Percentiles rank a stretch among this genome's conserved stretches.
phyloP scores from a whole-genome alignment of 169 alveolate genomes.

The Plasmodium knowlesi region DNA sequence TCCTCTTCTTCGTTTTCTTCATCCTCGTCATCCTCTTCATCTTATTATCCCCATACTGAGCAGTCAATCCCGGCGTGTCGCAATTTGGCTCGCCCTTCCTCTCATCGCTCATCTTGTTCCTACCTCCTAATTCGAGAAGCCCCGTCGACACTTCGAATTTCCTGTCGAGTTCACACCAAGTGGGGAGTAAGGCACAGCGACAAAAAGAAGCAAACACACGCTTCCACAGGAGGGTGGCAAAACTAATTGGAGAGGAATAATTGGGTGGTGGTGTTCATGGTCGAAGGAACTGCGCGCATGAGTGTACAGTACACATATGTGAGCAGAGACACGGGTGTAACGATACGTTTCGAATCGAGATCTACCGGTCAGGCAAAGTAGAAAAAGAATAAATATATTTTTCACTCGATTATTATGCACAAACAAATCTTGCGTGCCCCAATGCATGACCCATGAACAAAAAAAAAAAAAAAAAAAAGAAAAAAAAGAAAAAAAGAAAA shows the following conservation, averaged over 20 bases:
- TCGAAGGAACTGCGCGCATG: background rate
- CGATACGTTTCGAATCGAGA: background rate
- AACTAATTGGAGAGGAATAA: background rate
- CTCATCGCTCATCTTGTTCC: background rate
- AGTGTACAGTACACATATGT: background rate
- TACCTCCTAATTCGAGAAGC: background rate
- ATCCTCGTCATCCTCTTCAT: background rate
- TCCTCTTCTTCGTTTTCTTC: slow-evolving; percentile 11
- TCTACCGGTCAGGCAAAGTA: background rate
- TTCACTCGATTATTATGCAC: background rate
- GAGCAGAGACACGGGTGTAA: background rate
- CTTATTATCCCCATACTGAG: background rate
- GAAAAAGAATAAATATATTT: background rate
- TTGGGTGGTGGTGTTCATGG: background rate
- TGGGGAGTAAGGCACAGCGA: background rate
- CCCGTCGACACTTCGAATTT: background rate
- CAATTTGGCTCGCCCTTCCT: background rate
- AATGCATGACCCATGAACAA: background rate
- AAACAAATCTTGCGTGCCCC: background rate
- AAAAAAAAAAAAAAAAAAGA: background rate
- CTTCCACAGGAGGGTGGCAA: background rate
- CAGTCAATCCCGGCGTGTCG: background rate
- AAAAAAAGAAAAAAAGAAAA: too few relatives aligned
- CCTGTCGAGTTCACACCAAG: background rate
- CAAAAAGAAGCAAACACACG: background rate